These are phyloP conservation scores for Ceratocystiopsis minuta DNA, from an alignment of 2,329 filamentous ascomycete species.

Conservation along the genomic window DNA sequence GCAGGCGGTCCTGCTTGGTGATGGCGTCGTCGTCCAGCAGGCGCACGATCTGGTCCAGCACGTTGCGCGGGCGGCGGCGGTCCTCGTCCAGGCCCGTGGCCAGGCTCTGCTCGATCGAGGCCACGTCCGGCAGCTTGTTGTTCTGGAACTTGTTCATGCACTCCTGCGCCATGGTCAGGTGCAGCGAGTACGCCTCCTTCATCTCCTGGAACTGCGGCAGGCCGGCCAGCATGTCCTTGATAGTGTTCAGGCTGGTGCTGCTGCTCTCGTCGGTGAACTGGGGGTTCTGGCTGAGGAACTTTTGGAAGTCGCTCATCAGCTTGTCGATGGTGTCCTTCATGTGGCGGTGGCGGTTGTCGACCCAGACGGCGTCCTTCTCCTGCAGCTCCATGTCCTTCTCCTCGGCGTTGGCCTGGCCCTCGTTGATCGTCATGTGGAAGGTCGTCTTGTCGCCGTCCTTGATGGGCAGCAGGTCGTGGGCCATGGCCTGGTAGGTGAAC, in stretches of 20 bases:
- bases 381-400: conserved; percentile 81
- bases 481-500: conserved; percentile 98
- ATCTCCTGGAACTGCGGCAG: conserved; percentile 88
- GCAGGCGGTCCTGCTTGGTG: conserved; percentile 54
- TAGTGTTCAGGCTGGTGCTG: conserved; percentile 65
- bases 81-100: conserved; percentile 90
- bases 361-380: conserved; percentile 88
- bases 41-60: conserved; percentile 69
- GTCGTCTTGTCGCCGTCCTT: conserved; percentile 77
- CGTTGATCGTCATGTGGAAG: conserved; percentile 64
- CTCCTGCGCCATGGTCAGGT: conserved; percentile 91
- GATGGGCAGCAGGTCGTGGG: conserved; percentile 77
- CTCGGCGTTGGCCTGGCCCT: conserved; percentile 50
- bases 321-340: conserved; percentile 98
- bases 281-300: conserved; percentile 77
- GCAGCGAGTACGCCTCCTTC: conserved; percentile 86
- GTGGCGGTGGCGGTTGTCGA: conserved; percentile 81
- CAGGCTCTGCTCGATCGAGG: conserved; percentile 74
- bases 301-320: conserved; percentile 80
- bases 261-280: conserved; percentile 66
- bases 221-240: conserved; percentile 93
- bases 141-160: conserved; percentile 87
- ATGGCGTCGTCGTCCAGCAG: conserved; percentile 75
- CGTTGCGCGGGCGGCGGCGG: conserved; percentile 73
- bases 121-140: conserved; percentile 71